Base-by-base conservation (phyloP, 1,139 yeast genomes). In the Scheffersomyces segobiensis region DNA sequence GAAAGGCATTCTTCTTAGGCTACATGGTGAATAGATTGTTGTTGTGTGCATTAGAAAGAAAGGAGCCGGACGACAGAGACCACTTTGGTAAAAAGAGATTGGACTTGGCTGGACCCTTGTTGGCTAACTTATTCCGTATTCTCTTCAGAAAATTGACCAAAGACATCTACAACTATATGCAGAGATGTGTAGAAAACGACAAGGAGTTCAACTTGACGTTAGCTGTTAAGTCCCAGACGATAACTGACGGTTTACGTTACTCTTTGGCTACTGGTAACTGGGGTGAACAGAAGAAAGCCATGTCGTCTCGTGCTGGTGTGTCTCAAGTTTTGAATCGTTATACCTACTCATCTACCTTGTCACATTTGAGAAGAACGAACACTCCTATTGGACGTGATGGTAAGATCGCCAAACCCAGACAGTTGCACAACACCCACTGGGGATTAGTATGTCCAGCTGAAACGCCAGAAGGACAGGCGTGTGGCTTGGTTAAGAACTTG, bases 221-320 rank as follows among this genome's bases (percentile, higher is more conserved):
- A 69, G 99, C 99, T 42, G 98, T 95, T 66, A 95, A 95, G 78
- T 93, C 98, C 21, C 96, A 93, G 67, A 95, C 98, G 7, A 92
- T 95, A 67, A 96, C 99, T 50, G 96, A 96, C 64, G 99, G 99
- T 73, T 86, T 95, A 75, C 91, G 96, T 74, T 96, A 95, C 77
- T 96, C 99, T 49, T 84, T 95, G 68, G 99, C 99, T 55, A 95
- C 99, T 19, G 99, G 99, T 82, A 95, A 96, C 79, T 95, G 99
- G 99, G 99, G 99, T 80, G 99, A 96, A 78, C 99, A 95, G 75
- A 95, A 93, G 88, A 96, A 95, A 77, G 98, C 98, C 22, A 95
- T 96, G 99, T 88, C 96, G 62, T 89, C 98, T 22, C 89, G 97
- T 77, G 99, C 99, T 10, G 99, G 99, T 84, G 99, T 96, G 56